Conservation (phyloP, 2,329 filamentous ascomycete genomes). For the Ophiostoma ulmi region DNA sequence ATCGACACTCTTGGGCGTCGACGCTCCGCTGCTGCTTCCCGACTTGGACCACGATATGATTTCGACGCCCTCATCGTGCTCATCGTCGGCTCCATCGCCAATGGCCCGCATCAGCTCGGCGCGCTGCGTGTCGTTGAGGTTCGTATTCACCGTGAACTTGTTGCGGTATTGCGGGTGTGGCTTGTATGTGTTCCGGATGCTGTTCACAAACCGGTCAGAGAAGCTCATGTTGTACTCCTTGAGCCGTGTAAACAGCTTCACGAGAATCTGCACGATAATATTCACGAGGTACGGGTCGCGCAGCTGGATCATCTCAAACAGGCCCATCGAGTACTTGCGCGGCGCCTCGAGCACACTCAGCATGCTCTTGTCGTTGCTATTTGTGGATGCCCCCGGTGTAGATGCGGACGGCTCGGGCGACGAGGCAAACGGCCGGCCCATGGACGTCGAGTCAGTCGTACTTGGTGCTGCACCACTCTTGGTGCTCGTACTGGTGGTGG, state of each 20-base stretch:
- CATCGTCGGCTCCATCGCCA: conserved; percentile 49
- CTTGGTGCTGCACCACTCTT: background rate
- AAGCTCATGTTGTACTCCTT: conserved; percentile 71
- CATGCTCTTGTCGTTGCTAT: conserved; percentile 33
- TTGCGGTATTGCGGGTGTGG: conserved; percentile 51
- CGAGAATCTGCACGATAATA: conserved; percentile 74
- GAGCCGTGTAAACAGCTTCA: conserved; percentile 78
- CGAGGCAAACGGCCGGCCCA: background rate
- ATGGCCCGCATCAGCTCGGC: conserved; percentile 69
- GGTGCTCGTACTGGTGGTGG: conserved; percentile 25
- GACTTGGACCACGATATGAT: conserved; percentile 35
- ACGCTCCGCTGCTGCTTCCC: conserved; percentile 5
- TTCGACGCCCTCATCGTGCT: conserved; percentile 14
- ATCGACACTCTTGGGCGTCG: background rate
- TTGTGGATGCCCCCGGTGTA: background rate
- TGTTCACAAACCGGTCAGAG: conserved; percentile 43
- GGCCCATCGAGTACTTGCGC: conserved; percentile 57
- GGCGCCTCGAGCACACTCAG: conserved; percentile 58
- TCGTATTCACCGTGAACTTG: conserved; percentile 63
- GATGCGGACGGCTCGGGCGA: background rate
- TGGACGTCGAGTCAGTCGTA: background rate
- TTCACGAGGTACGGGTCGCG: conserved; percentile 81
- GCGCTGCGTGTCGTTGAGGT: conserved; percentile 74
- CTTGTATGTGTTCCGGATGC: conserved; percentile 63
- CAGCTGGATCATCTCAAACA: conserved; percentile 84